Evolutionary conservation across 805 yeast genomes (phyloP), one percentile per base, ranked within the genome.

Genomic region (Metschnikowia chrysomelidarum): DNA sequence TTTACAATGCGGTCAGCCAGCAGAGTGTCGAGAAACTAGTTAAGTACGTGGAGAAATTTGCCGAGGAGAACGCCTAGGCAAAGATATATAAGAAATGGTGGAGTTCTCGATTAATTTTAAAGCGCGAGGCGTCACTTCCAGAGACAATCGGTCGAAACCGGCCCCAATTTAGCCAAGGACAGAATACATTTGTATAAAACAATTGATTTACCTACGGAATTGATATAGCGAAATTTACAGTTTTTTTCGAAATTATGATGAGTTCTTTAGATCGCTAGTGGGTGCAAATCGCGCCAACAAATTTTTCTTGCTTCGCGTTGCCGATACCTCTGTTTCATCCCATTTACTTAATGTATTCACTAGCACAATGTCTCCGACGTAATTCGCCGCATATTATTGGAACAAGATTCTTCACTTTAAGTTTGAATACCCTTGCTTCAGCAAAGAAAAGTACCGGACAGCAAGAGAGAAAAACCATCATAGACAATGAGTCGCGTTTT

Each of bases 1-100:
- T 88, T 36, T 89, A 91, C 62, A 91, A 93, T 54, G 96, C 98
- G 11, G 84, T 93, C 34, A 59, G 79, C 4, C 64, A 76, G 30
- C 69, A 73, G 15, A 76, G 86, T 50, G 81, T 78, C 19, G 64
- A 76, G 43, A 50, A 66, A 38, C 67, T 87, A 47, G 78, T 71
- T 23, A 63, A 69, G 14, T 87, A 75, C 49, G 61, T 85, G 27
- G 61, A 68, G 14, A 70, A 75, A 30, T 87, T 83, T 64, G 93
- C 80, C 22, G 51, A 71, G 31, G 58, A 49, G 29, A 23, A 38
- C 30, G 21, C 30, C 24, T 34, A 20, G 25, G 14, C 8, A 19
- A 8, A 13, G 17, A 11, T 5, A 15, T n/a, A 13, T 19, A 19
- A 19, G 10, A 19, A 19, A 19, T 10, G 10, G 10, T 10, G 10